These are phyloP conservation scores for Ceratocystiopsis sp. DNA, from an alignment of 2,329 filamentous ascomycete genomes.

Conservation along the genomic window DNA sequence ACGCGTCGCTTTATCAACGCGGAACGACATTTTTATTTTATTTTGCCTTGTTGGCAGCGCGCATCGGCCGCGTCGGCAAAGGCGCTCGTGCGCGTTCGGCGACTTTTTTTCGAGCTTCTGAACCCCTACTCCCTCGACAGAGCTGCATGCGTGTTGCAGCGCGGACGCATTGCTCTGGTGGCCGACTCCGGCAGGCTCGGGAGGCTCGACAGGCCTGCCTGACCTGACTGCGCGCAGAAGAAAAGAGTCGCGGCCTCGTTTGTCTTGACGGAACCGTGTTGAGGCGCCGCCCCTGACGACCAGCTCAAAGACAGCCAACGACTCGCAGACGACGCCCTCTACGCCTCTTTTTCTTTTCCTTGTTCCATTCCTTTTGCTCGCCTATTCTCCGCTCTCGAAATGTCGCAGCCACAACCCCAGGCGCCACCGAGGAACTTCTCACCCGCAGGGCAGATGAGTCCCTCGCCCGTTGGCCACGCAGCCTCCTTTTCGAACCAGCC, in stretches of 20 bases:
- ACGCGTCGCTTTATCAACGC: too few species aligned
- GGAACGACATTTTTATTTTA: too few species aligned
- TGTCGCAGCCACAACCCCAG: conserved; percentile 45
- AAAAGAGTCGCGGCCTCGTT: too few species aligned
- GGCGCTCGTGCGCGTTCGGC: too few species aligned
- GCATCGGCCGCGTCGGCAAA: too few species aligned
- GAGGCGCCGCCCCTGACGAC: too few species aligned
- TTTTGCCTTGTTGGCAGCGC: too few species aligned
- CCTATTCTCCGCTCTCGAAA: conserved; percentile 10
- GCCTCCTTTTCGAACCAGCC: conserved; percentile 12
- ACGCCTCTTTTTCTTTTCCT: neutral
- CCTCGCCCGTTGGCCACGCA: conserved; percentile 7
- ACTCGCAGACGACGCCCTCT: neutral
- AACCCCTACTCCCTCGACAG: too few species aligned
- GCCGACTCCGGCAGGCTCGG: conserved; percentile 14
- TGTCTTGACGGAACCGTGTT: neutral
- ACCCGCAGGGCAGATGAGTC: conserved; percentile 11
- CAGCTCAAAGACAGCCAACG: too few species aligned
- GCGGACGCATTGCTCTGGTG: neutral
- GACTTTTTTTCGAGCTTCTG: too few species aligned
- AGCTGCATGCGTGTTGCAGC: too few species aligned
- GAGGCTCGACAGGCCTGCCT: conserved; percentile 31
- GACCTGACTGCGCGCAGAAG: conserved; percentile 22
- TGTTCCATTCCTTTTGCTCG: too few species aligned
- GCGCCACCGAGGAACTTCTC: conserved; percentile 13